Evolutionary conservation across 208 protist species (phyloP).

Genomic region (Wallacemonas sp.): DNA sequence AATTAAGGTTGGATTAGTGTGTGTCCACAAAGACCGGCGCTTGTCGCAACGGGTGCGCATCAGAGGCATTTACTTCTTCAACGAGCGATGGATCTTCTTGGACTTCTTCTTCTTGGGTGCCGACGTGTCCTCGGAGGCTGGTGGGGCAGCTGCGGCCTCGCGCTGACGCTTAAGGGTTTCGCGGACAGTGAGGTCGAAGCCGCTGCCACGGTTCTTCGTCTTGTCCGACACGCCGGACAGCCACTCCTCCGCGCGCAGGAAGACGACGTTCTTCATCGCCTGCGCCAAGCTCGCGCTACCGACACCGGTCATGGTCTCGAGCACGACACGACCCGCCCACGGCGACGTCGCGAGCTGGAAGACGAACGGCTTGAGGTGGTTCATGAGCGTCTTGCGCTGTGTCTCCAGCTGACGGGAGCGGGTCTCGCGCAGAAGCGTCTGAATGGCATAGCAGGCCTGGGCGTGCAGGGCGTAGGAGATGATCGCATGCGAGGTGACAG

Average conservation of each 20-base stretch:
- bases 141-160: conserved; percentile 26
- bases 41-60: too few species aligned
- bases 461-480: conserved; percentile 77
- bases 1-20: too few species aligned
- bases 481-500: conserved; percentile 56
- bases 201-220: conserved; percentile 41
- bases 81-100: conserved; percentile 61
- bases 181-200: conserved; percentile 71
- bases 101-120: conserved; percentile 46
- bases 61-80: conserved; percentile 61
- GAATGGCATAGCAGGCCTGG: conserved; percentile 84
- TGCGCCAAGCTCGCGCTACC: conserved; percentile 65
- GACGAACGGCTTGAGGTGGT: conserved; percentile 86
- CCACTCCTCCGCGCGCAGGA: conserved; percentile 83
- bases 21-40: too few species aligned
- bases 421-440: conserved; percentile 75
- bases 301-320: conserved; percentile 76
- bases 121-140: neutral
- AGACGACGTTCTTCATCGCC: conserved; percentile 84
- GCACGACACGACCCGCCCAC: conserved; percentile 86
- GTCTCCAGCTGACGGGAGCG: conserved; percentile 54
- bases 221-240: conserved; percentile 57
- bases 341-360: conserved; percentile 82
- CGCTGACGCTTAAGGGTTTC: conserved; percentile 73
- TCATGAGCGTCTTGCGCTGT: conserved; percentile 72